Conservation (phyloP, 352 stramenopile species). For the Phytophthora syringae region DNA sequence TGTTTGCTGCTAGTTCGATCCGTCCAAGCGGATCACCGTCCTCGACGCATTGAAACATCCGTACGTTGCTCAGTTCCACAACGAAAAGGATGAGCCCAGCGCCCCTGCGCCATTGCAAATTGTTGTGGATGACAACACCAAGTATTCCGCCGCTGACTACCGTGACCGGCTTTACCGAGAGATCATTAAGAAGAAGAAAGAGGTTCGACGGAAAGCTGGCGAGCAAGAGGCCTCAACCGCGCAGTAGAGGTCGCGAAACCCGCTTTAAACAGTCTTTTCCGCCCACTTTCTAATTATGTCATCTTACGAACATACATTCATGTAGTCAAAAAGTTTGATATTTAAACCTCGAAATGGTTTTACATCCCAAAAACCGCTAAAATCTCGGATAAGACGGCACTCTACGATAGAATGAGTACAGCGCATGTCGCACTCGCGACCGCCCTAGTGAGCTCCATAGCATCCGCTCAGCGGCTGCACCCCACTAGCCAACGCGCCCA, state of each 20-base stretch:
- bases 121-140: conserved; percentile 95
- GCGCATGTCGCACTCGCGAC: conserved; percentile 7
- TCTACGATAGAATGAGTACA: too few relatives aligned
- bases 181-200: conserved; percentile 95
- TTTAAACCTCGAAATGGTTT: too few relatives aligned
- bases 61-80: conserved; percentile 96
- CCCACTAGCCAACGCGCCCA: conserved; percentile 17
- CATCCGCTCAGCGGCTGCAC: conserved; percentile 38
- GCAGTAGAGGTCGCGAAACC: conserved; percentile 1
- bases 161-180: conserved; percentile 93
- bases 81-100: conserved; percentile 93
- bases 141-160: conserved; percentile 94
- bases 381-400: background rate
- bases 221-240: conserved; percentile 28
- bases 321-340: too few relatives aligned
- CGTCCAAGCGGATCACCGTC: conserved; percentile 88
- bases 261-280: too few relatives aligned
- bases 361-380: too few relatives aligned
- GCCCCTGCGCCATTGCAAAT: conserved; percentile 79
- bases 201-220: conserved; percentile 69
- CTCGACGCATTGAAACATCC: conserved; percentile 91
- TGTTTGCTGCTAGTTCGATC: conserved; percentile 85
- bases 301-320: background rate
- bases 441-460: conserved; percentile 8
- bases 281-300: too few relatives aligned